Percentiles rank a stretch among this genome's conserved stretches.
Evolutionary conservation across 2,329 filamentous ascomycete species (phyloP).

Genomic region (Leptographium flavum): DNA sequence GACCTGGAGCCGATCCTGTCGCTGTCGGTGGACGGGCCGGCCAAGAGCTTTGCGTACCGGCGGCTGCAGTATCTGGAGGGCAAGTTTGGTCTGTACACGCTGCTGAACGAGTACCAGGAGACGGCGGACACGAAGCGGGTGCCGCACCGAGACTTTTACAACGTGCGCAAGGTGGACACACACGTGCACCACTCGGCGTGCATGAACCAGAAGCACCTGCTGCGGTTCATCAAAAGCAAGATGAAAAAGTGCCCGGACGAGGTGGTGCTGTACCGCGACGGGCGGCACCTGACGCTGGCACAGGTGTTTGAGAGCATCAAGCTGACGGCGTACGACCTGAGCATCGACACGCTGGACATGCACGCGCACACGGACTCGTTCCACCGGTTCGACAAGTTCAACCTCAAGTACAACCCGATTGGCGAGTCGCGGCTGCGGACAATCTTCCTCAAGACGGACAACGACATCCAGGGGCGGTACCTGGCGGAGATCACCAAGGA

Average conservation of each 20-base stretch:
- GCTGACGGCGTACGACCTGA: slow-evolving; percentile 89
- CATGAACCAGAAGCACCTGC: slow-evolving; percentile 98
- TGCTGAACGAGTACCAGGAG: slow-evolving; percentile 95
- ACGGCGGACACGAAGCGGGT: slow-evolving; percentile 96
- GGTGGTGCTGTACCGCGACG: slow-evolving; percentile 82
- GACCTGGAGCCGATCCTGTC: slow-evolving; percentile 77
- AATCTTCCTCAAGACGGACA: slow-evolving; percentile 99
- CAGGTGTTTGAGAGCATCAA: slow-evolving; percentile 98
- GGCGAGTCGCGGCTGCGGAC: slow-evolving; percentile 89
- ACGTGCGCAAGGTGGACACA: slow-evolving; percentile 95
- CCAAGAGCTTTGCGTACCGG: slow-evolving; percentile 93
- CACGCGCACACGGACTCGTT: slow-evolving; percentile 97
- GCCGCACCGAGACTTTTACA: slow-evolving; percentile 97
- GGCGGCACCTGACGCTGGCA: slow-evolving; percentile 74
- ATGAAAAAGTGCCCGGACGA: slow-evolving; percentile 98
- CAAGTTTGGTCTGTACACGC: slow-evolving; percentile 87
- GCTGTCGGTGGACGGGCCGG: slow-evolving; percentile 88
- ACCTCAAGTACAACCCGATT: slow-evolving; percentile 95
- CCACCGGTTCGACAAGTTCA: slow-evolving; percentile 99
- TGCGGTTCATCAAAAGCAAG: slow-evolving; percentile 98
- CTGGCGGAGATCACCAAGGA: slow-evolving; percentile 96
- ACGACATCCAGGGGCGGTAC: slow-evolving; percentile 91
- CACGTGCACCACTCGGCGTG: slow-evolving; percentile 98
- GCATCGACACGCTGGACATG: slow-evolving; percentile 98
- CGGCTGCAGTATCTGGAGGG: slow-evolving; percentile 90